Evolutionary conservation across 2,329 filamentous ascomycete genomes (phyloP).

Genomic region (Cadophora gregata): DNA sequence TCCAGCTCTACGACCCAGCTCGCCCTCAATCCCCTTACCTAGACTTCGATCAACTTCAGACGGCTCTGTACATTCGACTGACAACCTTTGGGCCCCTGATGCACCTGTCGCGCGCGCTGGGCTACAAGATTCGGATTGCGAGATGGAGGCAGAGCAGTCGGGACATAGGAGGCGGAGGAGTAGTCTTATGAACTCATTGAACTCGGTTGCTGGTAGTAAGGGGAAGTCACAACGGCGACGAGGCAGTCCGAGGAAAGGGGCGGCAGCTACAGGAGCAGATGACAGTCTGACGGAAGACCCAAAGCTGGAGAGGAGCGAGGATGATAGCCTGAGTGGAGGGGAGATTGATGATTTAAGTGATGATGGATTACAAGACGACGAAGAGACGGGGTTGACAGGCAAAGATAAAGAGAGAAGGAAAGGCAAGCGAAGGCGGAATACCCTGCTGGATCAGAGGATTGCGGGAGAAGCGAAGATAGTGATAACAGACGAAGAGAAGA

Average conservation of each 20-base stretch:
- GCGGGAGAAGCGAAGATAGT: slow-evolving; percentile 54
- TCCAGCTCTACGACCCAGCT: slow-evolving; percentile 7
- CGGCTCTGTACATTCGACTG: slow-evolving; percentile 25
- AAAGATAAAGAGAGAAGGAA: slow-evolving; percentile 73
- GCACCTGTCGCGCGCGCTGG: slow-evolving; percentile 34
- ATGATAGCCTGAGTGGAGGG: slow-evolving; percentile 52
- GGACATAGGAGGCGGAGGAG: slow-evolving; percentile 44
- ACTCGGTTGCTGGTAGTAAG: slow-evolving; percentile 21
- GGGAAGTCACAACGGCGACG: slow-evolving; percentile 28
- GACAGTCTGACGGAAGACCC: slow-evolving; percentile 34
- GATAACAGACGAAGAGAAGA: slow-evolving; percentile 74
- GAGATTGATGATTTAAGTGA: slow-evolving; percentile 65
- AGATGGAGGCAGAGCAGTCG: slow-evolving; percentile 38
- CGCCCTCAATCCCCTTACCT: slow-evolving; percentile 13
- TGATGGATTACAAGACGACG: slow-evolving; percentile 80
- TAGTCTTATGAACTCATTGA: slow-evolving; percentile 41
- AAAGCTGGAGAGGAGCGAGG: slow-evolving; percentile 30
- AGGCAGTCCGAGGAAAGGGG: slow-evolving; percentile 13
- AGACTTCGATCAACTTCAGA: slow-evolving; percentile 30
- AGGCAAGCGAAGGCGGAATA: slow-evolving; percentile 70
- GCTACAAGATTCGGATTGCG: slow-evolving; percentile 30
- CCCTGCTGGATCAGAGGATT: slow-evolving; percentile 72
- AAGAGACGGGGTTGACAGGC: slow-evolving; percentile 84
- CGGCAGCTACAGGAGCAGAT: slow-evolving; percentile 26
- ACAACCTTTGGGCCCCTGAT: slow-evolving; percentile 36